Evolutionary conservation across 1,139 yeast species (phyloP).

Genomic region (Magnusiomyces suaveolens): DNA sequence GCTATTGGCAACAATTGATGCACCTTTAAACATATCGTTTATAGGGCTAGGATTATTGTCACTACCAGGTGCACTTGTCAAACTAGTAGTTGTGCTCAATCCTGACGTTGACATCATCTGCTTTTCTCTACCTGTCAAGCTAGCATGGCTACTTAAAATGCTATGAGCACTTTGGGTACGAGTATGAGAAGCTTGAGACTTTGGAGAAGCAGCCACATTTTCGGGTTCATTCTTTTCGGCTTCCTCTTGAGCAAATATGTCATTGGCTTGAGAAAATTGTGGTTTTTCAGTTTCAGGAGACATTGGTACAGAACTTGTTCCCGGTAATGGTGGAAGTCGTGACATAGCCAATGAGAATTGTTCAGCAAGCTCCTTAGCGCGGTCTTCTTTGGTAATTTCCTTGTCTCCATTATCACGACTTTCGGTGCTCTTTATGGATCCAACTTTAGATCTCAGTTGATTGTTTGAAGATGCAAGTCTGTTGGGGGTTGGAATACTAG

Average conservation of each 20-base stretch:
- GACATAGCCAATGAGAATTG: neutral
- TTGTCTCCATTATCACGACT: neutral
- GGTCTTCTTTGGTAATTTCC: neutral
- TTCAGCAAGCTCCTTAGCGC: neutral
- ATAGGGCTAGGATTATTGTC: neutral
- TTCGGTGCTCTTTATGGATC: neutral
- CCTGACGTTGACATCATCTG: neutral
- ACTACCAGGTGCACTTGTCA: neutral
- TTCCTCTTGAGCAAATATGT: neutral
- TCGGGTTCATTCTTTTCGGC: neutral
- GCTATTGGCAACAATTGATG: neutral
- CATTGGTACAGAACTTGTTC: neutral
- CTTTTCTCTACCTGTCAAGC: neutral
- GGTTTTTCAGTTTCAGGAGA: neutral
- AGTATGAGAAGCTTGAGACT: neutral
- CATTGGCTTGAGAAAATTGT: neutral
- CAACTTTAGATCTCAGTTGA: neutral
- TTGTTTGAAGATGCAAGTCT: neutral
- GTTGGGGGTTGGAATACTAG: neutral
- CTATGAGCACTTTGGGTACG: neutral
- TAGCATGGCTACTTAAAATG: neutral
- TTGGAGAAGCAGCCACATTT: neutral
- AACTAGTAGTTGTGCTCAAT: neutral
- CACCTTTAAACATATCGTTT: neutral
- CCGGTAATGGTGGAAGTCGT: neutral